A percentile compares a stretch with the other conserved stretches of the same genome.
These are phyloP conservation scores for Dovyalis caffra DNA, from an alignment of 345 rosid genomes.

Conservation along the genomic window DNA sequence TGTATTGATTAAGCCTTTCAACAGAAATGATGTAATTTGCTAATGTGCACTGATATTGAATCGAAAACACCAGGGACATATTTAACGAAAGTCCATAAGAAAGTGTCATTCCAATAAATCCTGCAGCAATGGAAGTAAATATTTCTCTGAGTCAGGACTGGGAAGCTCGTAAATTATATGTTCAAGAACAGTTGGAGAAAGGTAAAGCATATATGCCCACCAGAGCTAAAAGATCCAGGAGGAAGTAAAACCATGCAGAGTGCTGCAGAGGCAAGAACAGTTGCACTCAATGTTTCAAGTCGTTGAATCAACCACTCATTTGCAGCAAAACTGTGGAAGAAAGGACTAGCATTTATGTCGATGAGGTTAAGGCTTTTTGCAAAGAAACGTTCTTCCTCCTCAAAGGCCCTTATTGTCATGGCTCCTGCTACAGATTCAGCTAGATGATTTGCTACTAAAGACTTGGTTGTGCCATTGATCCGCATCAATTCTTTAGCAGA, in stretches of 20 bases:
- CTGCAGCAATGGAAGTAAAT: constrained; percentile 37
- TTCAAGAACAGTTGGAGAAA: neutral
- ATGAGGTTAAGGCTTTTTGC: constrained; percentile 64
- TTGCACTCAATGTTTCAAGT: constrained; percentile 71
- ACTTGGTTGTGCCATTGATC: constrained; percentile 87
- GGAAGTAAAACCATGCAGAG: constrained; percentile 96
- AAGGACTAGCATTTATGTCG: constrained; percentile 86
- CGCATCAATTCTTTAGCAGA: constrained; percentile 90
- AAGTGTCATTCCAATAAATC: constrained; percentile 97
- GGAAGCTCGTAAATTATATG: neutral
- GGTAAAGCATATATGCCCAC: constrained; percentile 35
- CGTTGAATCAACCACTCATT: constrained; percentile 93
- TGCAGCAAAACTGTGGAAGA: constrained; percentile 84
- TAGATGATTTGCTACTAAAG: constrained; percentile 85
- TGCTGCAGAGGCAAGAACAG: constrained; percentile 75
- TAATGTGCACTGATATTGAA: constrained; percentile 82
- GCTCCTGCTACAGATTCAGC: constrained; percentile 95
- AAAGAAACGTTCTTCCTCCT: constrained; percentile 84
- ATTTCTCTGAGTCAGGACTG: neutral
- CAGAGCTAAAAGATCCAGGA: constrained; percentile 82
- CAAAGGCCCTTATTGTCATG: constrained; percentile 80
- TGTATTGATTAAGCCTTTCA: constrained; percentile 92
- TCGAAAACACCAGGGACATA: constrained; percentile 62
- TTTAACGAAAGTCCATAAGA: constrained; percentile 93
- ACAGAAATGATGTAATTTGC: constrained; percentile 91